These are phyloP conservation scores for Eleusine indica DNA, from an alignment of 176 grass and related monocot species.

Conservation along the genomic window DNA sequence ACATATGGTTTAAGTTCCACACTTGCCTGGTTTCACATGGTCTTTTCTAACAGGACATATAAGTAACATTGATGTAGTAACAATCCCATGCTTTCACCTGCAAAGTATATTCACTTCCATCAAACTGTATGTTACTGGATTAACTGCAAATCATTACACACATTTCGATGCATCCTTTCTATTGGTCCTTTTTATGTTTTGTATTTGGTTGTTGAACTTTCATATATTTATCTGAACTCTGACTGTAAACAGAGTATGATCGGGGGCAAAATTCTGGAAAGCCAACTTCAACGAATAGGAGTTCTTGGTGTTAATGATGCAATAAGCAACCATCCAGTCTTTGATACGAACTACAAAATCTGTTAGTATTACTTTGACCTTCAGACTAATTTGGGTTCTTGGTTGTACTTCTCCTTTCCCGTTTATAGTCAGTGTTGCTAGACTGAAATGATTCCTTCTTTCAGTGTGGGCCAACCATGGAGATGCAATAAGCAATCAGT, in stretches of 20 bases:
- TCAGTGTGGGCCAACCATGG: slow-evolving; percentile 99
- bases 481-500: slow-evolving; percentile 98
- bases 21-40: not conserved
- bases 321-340: slow-evolving; percentile 71
- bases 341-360: slow-evolving; percentile 85
- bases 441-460: slow-evolving; percentile 36
- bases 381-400: not conserved
- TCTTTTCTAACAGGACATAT: not conserved
- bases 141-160: not conserved
- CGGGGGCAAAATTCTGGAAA: slow-evolving; percentile 82
- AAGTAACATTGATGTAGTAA: slow-evolving; percentile 28
- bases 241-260: slow-evolving; percentile 85
- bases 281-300: slow-evolving; percentile 66
- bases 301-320: slow-evolving; percentile 63
- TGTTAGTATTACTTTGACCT: slow-evolving; percentile 60
- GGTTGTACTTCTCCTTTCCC: slow-evolving; percentile 32
- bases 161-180: slow-evolving; percentile 30
- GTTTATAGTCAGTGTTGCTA: slow-evolving; percentile 23
- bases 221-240: slow-evolving; percentile 24
- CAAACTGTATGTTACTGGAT: slow-evolving; percentile 16
- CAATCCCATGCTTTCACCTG: slow-evolving; percentile 1
- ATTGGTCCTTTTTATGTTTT: slow-evolving; percentile 25
- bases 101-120: slow-evolving; percentile 8
- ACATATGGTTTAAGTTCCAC: slow-evolving; percentile 23
- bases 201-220: slow-evolving; percentile 12